Base-by-base conservation (phyloP, 331 rosid genomes). In the Pyrus hybrid region DNA sequence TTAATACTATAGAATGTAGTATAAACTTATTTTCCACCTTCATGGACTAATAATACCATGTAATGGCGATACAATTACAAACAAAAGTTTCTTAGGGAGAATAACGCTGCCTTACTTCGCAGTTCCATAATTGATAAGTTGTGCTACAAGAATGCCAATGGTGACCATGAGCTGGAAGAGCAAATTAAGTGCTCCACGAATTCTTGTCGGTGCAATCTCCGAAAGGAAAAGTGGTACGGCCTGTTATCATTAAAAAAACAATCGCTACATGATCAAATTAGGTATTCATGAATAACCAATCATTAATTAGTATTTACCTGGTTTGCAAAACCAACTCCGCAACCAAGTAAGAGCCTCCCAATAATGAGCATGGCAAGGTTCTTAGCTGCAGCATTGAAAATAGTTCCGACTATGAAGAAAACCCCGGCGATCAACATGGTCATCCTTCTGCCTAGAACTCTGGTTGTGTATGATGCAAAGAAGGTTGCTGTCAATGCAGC, bases 261-360 rank as follows among this genome's bases (percentile, higher is more conserved):
- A 10, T 41, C 4, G 22, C 4, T 4, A 49, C 20, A 49, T 49
- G 56, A 54, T 21, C 61, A 54, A 54, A 54, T 20, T 54, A 54
- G 3, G 13, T 54, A 54, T 21, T 0, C 12, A 54, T 54, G 10
- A 54, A 18, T 54, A 54, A 54, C 21, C n/a, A 18, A 53, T 53
- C n/a, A 49, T 18, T 53, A 41, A 41, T 41, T 11, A 41, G 47
- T 58, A 11, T 58, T 13, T 7, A 79, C 96, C 90, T 87, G 97
- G 49, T 90, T 90, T 37, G 91, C 96, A 29, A 90, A 90, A 67
- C 96, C 97, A 66, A 93, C 96, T 12, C 94, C 94, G 7, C 86
- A 81, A 7, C 96, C 97, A 4, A 93, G 87, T 9, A 80, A n/a
- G 58, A 93, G 29, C 60, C 96, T 83, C 28, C 96, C 96, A 1